Conservation (phyloP, 305 asterid genomes). For the Ajuga reptans region DNA sequence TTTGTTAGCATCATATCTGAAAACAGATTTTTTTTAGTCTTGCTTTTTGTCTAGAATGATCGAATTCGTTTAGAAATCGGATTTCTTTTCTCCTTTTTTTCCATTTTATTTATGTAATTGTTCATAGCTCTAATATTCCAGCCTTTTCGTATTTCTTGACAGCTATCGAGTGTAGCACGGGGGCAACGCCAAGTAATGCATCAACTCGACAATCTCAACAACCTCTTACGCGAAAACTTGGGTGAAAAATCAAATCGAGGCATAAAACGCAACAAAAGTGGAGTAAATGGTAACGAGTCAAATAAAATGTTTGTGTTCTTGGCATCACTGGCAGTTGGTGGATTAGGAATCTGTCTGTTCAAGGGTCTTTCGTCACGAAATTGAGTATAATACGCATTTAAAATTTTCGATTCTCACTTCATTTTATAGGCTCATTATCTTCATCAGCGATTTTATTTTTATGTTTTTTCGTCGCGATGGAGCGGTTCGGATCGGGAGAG, state of each 20-base stretch:
- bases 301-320: constrained; percentile 21
- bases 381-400: constrained; percentile 26
- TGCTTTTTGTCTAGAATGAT: no score
- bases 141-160: background rate
- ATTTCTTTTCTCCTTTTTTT: no score
- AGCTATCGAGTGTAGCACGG: constrained; percentile 61
- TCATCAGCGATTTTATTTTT: background rate
- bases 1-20: no score
- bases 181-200: constrained; percentile 82
- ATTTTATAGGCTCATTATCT: constrained; percentile 4
- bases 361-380: constrained; percentile 31
- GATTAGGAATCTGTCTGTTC: constrained; percentile 39
- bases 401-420: constrained; percentile 4
- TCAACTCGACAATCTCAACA: constrained; percentile 51
- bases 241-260: constrained; percentile 22
- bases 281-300: constrained; percentile 1
- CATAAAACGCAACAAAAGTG: constrained; percentile 7
- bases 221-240: constrained; percentile 31
- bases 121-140: background rate
- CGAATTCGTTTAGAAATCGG: no score
- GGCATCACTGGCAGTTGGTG: constrained; percentile 45
- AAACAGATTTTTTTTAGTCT: no score
- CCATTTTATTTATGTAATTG: background rate
- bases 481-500: constrained; percentile 28
- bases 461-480: background rate